Evolutionary conservation across 306 rosid genomes (phyloP).

Genomic region (Boehmeria nivea): DNA sequence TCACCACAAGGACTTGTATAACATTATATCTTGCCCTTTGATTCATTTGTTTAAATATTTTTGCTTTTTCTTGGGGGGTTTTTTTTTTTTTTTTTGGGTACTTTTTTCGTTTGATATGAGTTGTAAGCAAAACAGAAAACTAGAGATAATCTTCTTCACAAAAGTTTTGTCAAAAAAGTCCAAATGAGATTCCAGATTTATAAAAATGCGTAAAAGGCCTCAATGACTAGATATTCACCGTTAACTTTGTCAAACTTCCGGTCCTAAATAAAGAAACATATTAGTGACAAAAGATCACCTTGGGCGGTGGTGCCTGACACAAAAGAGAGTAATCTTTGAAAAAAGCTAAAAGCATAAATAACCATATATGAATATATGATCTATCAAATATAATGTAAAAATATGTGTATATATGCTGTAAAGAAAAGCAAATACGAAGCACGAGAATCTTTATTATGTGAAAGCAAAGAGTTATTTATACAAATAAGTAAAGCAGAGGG

Average conservation of each 20-base stretch:
- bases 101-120: too few species aligned
- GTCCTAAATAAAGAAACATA: constrained; percentile 28
- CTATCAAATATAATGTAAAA: too few species aligned
- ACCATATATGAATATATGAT: too few species aligned
- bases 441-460: constrained; percentile 39
- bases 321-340: constrained; percentile 34
- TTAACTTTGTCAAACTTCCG: constrained; percentile 44
- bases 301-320: constrained; percentile 37
- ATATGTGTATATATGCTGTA: too few species aligned
- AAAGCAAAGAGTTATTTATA: constrained; percentile 23
- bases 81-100: too few species aligned
- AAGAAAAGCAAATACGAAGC: not conserved
- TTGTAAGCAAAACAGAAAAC: too few species aligned
- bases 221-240: constrained; percentile 13
- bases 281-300: constrained; percentile 12
- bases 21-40: too few species aligned
- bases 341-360: constrained; percentile 14
- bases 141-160: too few species aligned
- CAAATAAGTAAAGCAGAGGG: constrained; percentile 27
- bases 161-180: not conserved
- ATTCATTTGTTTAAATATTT: too few species aligned
- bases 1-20: too few species aligned
- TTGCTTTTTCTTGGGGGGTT: too few species aligned
- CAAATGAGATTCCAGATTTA: constrained; percentile 20
- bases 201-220: constrained; percentile 35